These are phyloP conservation scores for Triangularia setosa DNA, from an alignment of 2,329 filamentous ascomycete genomes.

Conservation along the genomic window DNA sequence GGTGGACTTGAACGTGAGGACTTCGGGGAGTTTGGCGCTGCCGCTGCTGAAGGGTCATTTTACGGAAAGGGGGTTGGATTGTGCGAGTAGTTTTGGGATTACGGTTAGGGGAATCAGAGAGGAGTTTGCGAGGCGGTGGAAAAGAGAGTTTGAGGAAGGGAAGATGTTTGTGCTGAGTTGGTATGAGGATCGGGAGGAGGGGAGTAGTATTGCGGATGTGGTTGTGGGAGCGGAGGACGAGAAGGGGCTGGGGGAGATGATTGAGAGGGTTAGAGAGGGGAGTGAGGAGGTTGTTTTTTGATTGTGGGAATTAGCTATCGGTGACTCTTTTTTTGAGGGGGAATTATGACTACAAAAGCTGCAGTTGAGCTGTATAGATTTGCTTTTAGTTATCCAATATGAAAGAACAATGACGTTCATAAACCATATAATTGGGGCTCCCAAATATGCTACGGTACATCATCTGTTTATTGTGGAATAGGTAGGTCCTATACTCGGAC, in stretches of 20 bases:
- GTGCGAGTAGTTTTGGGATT: conserved; percentile 31
- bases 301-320: not conserved
- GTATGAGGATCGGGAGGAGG: conserved; percentile 30
- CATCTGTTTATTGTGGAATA: not conserved
- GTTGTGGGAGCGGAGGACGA: conserved; percentile 31
- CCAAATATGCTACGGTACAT: not conserved
- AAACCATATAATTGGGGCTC: not conserved
- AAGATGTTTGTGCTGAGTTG: conserved; percentile 32
- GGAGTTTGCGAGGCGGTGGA: conserved; percentile 29
- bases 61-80: conserved; percentile 25
- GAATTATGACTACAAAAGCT: not conserved
- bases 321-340: not conserved
- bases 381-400: not conserved
- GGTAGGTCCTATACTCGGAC: not conserved
- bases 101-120: conserved; percentile 21
- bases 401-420: not conserved
- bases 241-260: conserved; percentile 20
- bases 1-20: conserved; percentile 35
- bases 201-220: conserved; percentile 30
- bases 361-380: not conserved
- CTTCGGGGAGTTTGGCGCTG: conserved; percentile 31
- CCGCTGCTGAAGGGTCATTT: conserved; percentile 32
- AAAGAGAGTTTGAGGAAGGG: conserved; percentile 26
- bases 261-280: conserved; percentile 26
- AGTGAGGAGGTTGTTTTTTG: conserved; percentile 32